Conservation (phyloP, 2,329 filamentous ascomycete genomes). For the Pestalotiopsis sp. region DNA sequence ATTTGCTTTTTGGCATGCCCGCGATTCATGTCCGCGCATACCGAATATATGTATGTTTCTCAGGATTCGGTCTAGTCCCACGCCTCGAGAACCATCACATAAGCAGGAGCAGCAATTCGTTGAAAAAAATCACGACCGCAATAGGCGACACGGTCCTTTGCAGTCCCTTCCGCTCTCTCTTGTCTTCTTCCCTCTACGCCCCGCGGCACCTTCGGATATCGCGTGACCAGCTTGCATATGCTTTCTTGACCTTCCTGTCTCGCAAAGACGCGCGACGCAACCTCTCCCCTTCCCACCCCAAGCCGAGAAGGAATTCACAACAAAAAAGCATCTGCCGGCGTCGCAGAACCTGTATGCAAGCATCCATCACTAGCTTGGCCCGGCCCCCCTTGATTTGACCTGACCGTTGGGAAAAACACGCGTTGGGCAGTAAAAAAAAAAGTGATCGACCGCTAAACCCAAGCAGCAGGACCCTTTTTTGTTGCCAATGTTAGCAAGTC, state of each 20-base stretch:
- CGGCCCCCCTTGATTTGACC: background rate
- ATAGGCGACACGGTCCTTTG: background rate
- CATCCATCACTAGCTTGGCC: background rate
- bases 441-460: background rate
- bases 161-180: background rate
- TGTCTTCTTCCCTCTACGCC: background rate
- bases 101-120: background rate
- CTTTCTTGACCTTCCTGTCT: too few relatives aligned
- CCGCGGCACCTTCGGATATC: too few relatives aligned
- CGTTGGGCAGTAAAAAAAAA: background rate
- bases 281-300: background rate
- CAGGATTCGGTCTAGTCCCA: background rate
- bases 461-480: background rate
- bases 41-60: background rate
- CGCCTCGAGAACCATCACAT: background rate
- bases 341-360: background rate
- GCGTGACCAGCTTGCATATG: too few relatives aligned
- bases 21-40: background rate
- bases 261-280: background rate
- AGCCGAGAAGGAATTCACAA: background rate
- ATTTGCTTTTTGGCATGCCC: background rate
- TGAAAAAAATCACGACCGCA: background rate
- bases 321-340: background rate
- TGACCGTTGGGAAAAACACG: background rate
- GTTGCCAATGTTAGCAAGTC: background rate